Conservation (phyloP, 768 basidiomycete species). For the Leccinum fibrillosum region DNA sequence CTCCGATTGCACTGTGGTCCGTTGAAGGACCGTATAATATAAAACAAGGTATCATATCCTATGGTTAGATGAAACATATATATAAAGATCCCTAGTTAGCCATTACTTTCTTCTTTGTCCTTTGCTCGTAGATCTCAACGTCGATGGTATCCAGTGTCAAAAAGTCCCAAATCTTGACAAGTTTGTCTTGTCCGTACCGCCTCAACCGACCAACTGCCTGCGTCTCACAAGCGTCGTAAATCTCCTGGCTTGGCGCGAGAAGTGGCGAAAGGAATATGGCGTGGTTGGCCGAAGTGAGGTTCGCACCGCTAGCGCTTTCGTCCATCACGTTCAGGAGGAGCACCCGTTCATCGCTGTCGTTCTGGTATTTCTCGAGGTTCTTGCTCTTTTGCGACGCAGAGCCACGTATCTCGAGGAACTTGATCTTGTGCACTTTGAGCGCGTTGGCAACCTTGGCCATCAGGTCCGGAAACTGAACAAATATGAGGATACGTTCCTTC, state of each 20-base stretch:
- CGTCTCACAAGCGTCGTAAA: constrained; percentile 80
- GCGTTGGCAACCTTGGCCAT: constrained; percentile 90
- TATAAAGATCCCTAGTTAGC: constrained; percentile 18
- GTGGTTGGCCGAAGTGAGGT: constrained; percentile 90
- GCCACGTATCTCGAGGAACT: constrained; percentile 80
- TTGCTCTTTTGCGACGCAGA: constrained; percentile 75
- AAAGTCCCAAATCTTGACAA: constrained; percentile 80
- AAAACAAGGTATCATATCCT: constrained; percentile 11
- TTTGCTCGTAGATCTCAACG: constrained; percentile 71
- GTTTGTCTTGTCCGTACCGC: constrained; percentile 79
- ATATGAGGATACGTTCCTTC: constrained; percentile 82
- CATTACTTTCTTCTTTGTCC: constrained; percentile 25
- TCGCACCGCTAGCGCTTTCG: constrained; percentile 91
- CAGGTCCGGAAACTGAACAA: constrained; percentile 95
- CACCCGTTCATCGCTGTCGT: constrained; percentile 71
- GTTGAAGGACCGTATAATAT: neutral
- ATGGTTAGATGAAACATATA: constrained; percentile 3
- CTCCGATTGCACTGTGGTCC: neutral
- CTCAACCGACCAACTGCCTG: constrained; percentile 83
- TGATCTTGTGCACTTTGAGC: constrained; percentile 65
- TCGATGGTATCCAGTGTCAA: constrained; percentile 88
- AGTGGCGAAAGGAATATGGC: constrained; percentile 94
- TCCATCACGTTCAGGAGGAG: constrained; percentile 91
- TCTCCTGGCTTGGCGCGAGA: constrained; percentile 75
- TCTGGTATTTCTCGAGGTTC: constrained; percentile 83